Conservation (phyloP, 805 yeast species). For the Candida bentonensis region DNA sequence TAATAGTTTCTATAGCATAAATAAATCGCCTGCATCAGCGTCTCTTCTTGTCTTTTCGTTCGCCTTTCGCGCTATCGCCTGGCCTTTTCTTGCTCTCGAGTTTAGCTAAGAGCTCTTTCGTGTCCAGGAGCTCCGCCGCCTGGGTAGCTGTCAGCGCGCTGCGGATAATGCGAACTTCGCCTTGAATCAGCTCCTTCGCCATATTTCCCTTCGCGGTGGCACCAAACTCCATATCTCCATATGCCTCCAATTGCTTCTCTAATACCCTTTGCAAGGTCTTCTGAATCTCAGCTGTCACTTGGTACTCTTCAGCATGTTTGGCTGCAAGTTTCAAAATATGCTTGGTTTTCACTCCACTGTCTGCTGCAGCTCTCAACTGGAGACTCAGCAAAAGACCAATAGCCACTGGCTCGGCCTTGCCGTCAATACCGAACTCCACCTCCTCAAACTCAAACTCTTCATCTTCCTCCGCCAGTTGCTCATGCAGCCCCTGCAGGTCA, state of each 20-base stretch:
- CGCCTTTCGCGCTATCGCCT: not conserved
- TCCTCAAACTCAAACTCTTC: slow-evolving; percentile 12
- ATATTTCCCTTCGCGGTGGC: not conserved
- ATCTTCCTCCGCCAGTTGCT: slow-evolving; percentile 6
- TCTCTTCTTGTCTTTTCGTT: not conserved
- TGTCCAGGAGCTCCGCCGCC: not conserved
- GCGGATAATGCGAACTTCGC: not conserved
- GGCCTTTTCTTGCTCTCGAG: not conserved
- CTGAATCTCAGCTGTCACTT: slow-evolving; percentile 6
- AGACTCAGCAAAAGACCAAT: slow-evolving; percentile 5
- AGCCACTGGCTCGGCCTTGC: slow-evolving; percentile 9
- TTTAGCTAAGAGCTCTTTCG: not conserved
- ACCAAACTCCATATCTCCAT: slow-evolving; percentile 5
- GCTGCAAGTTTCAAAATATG: slow-evolving; percentile 2
- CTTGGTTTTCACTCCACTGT: slow-evolving; percentile 1
- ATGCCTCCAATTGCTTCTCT: slow-evolving; percentile 9
- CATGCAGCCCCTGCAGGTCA: not conserved
- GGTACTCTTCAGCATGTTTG: slow-evolving; percentile 4
- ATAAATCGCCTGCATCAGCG: not conserved
- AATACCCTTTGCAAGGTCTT: slow-evolving; percentile 7
- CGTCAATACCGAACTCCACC: slow-evolving; percentile 10
- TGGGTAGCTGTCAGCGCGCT: not conserved
- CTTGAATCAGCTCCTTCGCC: not conserved
- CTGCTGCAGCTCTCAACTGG: slow-evolving; percentile 1
- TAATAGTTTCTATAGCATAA: no score